Evolutionary conservation across 257 asterid genomes (phyloP).

Genomic region (Plectranthus barbatus): DNA sequence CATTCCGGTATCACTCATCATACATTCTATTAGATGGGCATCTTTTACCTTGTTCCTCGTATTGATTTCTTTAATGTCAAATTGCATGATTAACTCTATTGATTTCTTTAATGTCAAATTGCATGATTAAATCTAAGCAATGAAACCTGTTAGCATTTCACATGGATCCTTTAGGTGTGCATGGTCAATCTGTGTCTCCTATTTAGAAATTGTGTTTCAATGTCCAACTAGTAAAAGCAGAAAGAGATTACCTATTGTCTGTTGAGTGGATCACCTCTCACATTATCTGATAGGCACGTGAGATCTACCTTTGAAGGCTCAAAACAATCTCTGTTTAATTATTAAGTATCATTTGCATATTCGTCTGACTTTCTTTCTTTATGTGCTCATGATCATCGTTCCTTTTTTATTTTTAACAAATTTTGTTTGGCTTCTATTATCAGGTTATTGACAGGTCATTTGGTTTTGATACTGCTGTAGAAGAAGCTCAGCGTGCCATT

Average conservation of each 20-base stretch:
- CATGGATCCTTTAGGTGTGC: neutral
- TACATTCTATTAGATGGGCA: conserved; percentile 4
- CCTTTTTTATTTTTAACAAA: conserved; percentile 10
- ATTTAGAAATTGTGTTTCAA: conserved; percentile 4
- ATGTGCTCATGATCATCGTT: neutral
- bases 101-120: conserved; percentile 9
- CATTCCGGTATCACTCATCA: conserved; percentile 62
- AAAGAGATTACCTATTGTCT: neutral
- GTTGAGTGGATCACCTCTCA: conserved; percentile 11
- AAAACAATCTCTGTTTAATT: neutral
- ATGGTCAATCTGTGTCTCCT: neutral
- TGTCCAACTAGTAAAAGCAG: neutral
- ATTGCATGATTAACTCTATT: conserved; percentile 3
- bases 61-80: conserved; percentile 5
- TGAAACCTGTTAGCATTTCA: conserved; percentile 5
- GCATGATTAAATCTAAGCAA: conserved; percentile 1
- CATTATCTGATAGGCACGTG: neutral
- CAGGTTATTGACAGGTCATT: conserved; percentile 87
- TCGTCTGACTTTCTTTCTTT: neutral
- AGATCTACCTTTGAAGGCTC: conserved; percentile 7
- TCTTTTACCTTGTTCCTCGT: conserved; percentile 1
- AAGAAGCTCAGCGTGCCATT: conserved; percentile 96
- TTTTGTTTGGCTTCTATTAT: conserved; percentile 24
- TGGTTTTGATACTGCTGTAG: conserved; percentile 93
- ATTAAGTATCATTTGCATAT: neutral